phyloP scores from a whole-genome alignment of 169 alveolate species.

The Amoebophrya sp. region DNA sequence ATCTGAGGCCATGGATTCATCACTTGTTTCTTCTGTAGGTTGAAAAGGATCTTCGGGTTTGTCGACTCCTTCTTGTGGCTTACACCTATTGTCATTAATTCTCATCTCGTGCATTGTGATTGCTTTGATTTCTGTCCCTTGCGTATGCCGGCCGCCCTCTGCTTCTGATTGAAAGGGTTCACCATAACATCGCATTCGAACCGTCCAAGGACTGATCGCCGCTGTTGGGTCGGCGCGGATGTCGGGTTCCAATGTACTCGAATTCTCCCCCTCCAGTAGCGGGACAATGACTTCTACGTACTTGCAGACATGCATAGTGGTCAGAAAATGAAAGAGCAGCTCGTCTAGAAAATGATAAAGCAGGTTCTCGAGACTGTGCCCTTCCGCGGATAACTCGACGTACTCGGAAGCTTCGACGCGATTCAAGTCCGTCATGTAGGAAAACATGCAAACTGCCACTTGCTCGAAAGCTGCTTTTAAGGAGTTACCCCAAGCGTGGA shows the following conservation, averaged over 20 bases:
- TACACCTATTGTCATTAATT: neutral
- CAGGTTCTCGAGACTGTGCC: neutral
- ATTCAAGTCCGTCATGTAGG: slow-evolving; percentile 38
- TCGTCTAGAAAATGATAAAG: slow-evolving; percentile 40
- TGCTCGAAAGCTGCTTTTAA: slow-evolving; percentile 2
- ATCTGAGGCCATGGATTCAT: too few relatives aligned
- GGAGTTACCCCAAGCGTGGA: slow-evolving; percentile 40
- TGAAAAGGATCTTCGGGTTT: too few relatives aligned
- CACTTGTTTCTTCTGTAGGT: too few relatives aligned
- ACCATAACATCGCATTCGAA: neutral
- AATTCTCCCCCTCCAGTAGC: neutral
- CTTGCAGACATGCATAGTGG: slow-evolving; percentile 32
- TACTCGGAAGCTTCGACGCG: slow-evolving; percentile 25
- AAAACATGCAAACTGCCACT: slow-evolving; percentile 27
- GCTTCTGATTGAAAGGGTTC: neutral
- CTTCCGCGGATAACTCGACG: neutral
- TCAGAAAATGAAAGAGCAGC: slow-evolving; percentile 29
- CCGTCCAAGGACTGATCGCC: neutral
- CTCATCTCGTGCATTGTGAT: slow-evolving; percentile 47
- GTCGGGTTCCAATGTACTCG: too few relatives aligned
- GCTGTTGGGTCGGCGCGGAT: neutral
- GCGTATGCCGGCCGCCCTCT: neutral
- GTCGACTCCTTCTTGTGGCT: neutral
- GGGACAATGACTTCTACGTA: neutral
- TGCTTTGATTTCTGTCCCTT: slow-evolving; percentile 49